These are phyloP conservation scores for Hypoxylon sp. DNA, from an alignment of 2,329 filamentous ascomycete genomes.

Conservation along the genomic window DNA sequence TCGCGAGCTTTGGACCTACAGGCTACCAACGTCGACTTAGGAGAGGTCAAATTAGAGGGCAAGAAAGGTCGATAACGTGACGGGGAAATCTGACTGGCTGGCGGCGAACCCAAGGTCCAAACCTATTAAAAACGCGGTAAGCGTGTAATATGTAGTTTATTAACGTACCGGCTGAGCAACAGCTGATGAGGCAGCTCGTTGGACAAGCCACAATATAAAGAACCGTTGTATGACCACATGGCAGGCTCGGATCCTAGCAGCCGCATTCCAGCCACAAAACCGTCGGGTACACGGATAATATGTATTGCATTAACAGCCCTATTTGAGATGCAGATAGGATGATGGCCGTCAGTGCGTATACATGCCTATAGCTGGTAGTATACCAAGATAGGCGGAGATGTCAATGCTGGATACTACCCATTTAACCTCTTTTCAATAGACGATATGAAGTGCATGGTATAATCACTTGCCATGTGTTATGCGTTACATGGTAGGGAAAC, in stretches of 20 bases:
- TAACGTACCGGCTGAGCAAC: conserved; percentile 35
- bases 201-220: conserved; percentile 46
- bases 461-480: conserved; percentile 45
- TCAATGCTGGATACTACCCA: conserved; percentile 34
- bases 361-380: background rate
- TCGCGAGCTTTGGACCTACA: conserved; percentile 37
- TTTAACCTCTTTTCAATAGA: conserved; percentile 17
- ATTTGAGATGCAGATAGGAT: conserved; percentile 29
- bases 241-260: conserved; percentile 37
- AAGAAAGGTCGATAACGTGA: conserved; percentile 34
- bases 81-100: conserved; percentile 35
- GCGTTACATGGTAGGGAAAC: conserved; percentile 45
- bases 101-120: conserved; percentile 30
- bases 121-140: conserved; percentile 42
- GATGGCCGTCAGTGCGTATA: conserved; percentile 10
- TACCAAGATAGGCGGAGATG: conserved; percentile 7
- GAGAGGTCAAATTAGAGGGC: conserved; percentile 40
- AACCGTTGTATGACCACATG: conserved; percentile 48
- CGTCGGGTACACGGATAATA: conserved; percentile 33
- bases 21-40: conserved; percentile 29
- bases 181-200: conserved; percentile 27
- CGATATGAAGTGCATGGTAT: conserved; percentile 29
- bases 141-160: conserved; percentile 42
- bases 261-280: conserved; percentile 44
- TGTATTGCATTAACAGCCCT: conserved; percentile 41